Base-by-base conservation (phyloP, 768 basidiomycete species). In the Cantharellus cinnabarinus region DNA sequence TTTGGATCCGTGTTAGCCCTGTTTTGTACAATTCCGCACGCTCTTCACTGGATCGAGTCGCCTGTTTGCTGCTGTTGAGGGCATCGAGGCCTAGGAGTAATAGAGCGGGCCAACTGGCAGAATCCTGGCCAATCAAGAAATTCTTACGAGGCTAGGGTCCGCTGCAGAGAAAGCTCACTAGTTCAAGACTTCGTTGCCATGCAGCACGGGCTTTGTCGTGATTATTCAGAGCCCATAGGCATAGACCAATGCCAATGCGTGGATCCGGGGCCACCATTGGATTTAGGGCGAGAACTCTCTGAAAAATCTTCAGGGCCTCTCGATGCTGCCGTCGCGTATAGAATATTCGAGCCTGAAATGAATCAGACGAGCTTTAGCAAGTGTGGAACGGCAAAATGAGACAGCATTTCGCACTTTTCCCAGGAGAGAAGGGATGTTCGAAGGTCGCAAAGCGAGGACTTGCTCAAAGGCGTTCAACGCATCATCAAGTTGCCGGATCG, bases 191-290 rank as follows among this genome's bases (percentile, higher is more conserved):
- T 41, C 93, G 76, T 65, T 90, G 78, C 94, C 95, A 99, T 0
- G 94, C 94, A 34, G 77, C 77, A 63, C 80, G 82, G 0, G 94
- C 95, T 64, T 82, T 83, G 2, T 76, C 75, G 62, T 82, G 83
- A 64, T 94, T 79, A 60, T 85, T 85, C 71, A 95, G 73, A 3
- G 85, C 80, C 89, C 89, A 98, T 29, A 90, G 73, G 69, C 94
- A 97, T 3, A 99, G 72, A 4, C 95, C 95, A 44, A 98, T 89
- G 15, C 95, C 95, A 60, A 98, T 85, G 4, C 95, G 80, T 41
- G 95, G 94, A 69, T 99, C 94, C 0, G 94, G 95, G 35, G 76
- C 72, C 70, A 87, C 90, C 15, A 76, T 71, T 0, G 94, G 91
- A 59, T 80, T 81, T 48, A 85, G 76, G 39, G 77, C 74, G 5